These are phyloP conservation scores for Pichia paraexigua DNA, from an alignment of 805 yeast genomes.

Conservation along the genomic window DNA sequence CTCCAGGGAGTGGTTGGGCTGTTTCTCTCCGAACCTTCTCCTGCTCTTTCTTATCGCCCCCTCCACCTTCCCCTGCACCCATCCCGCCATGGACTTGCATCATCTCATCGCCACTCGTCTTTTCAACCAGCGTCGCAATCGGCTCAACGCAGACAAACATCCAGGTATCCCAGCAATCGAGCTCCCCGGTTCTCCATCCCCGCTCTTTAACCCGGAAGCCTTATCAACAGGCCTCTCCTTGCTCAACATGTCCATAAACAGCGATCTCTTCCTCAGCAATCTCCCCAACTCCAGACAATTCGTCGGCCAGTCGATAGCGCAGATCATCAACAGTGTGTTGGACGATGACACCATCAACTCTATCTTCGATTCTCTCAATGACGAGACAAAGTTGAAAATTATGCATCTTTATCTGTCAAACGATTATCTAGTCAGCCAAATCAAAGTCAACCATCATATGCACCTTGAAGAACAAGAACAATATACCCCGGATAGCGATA, in stretches of 20 bases:
- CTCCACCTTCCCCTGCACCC: too few relatives aligned
- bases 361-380: slow-evolving; percentile 10
- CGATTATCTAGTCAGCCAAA: slow-evolving; percentile 3
- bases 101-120: neutral
- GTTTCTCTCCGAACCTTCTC: too few relatives aligned
- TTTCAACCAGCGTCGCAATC: neutral
- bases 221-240: slow-evolving; percentile 14
- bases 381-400: slow-evolving; percentile 13
- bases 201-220: neutral
- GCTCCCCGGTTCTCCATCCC: neutral
- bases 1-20: too few relatives aligned
- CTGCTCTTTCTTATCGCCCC: too few relatives aligned
- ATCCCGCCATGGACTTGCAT: neutral
- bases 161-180: neutral
- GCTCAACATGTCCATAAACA: slow-evolving; percentile 14
- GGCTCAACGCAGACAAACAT: neutral
- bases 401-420: slow-evolving; percentile 17
- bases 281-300: slow-evolving; percentile 6
- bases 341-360: slow-evolving; percentile 7
- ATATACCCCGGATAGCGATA: neutral
- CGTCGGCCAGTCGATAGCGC: slow-evolving; percentile 12
- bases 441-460: neutral
- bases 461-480: neutral
- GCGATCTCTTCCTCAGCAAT: slow-evolving; percentile 7
- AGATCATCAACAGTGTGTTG: slow-evolving; percentile 11